Evolutionary conservation across 345 rosid genomes (phyloP), one percentile per base, ranked within the genome.

Genomic region (Cardamine chenopodiifolia): DNA sequence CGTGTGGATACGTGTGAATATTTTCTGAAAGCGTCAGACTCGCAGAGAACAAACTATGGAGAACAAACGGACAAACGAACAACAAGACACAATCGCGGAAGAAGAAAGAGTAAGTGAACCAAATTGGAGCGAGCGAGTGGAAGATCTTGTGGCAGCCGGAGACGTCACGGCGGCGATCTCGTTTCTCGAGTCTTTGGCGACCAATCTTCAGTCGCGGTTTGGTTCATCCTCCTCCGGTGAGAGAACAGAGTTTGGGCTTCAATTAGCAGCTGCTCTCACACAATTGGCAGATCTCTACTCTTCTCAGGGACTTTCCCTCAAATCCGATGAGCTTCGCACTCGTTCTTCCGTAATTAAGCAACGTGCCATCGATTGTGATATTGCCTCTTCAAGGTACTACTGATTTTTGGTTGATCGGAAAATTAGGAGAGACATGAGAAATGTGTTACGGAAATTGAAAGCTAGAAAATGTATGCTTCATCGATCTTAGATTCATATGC

Each of bases 71-170:
- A 25, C 37, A 61, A 72, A 4, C 73, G 65, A 34, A 68, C 70
- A 67, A 47, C 83, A 75, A 47, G 84, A 75, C 58, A 68, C 54
- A 40, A 65, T 59, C 63, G 65, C 29, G 4, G 54, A 47, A 17
- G 19, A 72, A 61, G 68, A 6, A 64, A 31, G 0, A 20, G 0
- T 12, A 20, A 50, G 53, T 6, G 44, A 73, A 54, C 69, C 61
- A 57, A 79, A 81, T 78, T 91, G 96, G 98, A 94, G 97, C 85
- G 97, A 94, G 75, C 78, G 66, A 13, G 90, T 85, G 64, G 98
- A 93, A 73, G 98, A 93, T 87, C 84, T 91, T 50, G 82, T 89
- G 17, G 57, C 87, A 0, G 78, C 78, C 42, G 92, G 96, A 8
- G 89, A 89, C 70, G 76, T 84, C 14, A 80, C 79, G 34, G 82